Conservation (phyloP, 768 basidiomycete species). For the Kwoniella botswanensis region DNA sequence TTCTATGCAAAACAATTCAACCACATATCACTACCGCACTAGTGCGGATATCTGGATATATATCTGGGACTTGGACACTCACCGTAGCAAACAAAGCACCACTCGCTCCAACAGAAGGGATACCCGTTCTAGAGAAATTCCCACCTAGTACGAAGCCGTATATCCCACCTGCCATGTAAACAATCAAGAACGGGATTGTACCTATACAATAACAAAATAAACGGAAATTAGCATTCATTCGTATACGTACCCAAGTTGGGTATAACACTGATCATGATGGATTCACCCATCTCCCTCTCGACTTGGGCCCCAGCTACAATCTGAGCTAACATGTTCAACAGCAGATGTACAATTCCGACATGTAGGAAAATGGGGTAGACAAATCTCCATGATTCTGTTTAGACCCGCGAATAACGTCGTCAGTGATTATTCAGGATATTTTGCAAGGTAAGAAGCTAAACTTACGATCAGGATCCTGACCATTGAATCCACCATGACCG, state of each 20-base stretch:
- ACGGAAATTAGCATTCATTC: not conserved
- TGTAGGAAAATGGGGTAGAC: slow-evolving; percentile 89
- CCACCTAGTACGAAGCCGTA: slow-evolving; percentile 88
- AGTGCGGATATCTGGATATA: no score
- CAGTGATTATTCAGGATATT: not conserved
- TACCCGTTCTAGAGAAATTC: slow-evolving; percentile 86
- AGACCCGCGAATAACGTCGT: no score
- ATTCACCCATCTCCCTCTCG: slow-evolving; percentile 78
- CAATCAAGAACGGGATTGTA: slow-evolving; percentile 74
- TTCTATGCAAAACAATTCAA: slow-evolving; percentile 27
- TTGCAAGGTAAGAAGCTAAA: not conserved
- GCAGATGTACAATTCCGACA: slow-evolving; percentile 90
- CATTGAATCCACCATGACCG: slow-evolving; percentile 77
- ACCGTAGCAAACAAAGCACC: slow-evolving; percentile 91
- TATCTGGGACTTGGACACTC: slow-evolving; percentile 8
- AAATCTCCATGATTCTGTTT: slow-evolving; percentile 64
- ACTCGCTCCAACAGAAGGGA: slow-evolving; percentile 87
- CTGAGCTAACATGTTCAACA: slow-evolving; percentile 89
- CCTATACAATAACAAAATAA: slow-evolving; percentile 49
- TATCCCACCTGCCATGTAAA: slow-evolving; percentile 88
- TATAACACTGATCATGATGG: not conserved
- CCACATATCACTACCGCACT: no score
- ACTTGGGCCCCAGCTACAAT: slow-evolving; percentile 73
- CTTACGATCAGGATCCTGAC: slow-evolving; percentile 59
- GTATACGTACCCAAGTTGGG: not conserved